These are phyloP conservation scores for Wickerhamomyces silvicola DNA, from an alignment of 805 yeast species.

Conservation along the genomic window DNA sequence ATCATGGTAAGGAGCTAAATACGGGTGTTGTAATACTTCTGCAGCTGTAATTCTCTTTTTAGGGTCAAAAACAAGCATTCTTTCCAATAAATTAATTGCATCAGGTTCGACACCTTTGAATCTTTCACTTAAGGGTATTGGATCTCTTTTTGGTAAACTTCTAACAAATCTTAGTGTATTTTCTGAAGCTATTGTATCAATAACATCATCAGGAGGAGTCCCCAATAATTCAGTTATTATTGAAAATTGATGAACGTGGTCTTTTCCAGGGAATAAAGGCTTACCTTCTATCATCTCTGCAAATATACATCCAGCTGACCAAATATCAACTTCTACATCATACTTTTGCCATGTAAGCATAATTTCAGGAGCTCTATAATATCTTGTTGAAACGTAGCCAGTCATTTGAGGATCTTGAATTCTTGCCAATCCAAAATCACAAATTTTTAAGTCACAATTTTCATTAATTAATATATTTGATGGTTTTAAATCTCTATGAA, in stretches of 20 bases:
- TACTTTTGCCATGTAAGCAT: slow-evolving; percentile 99
- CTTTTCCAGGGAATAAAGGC: slow-evolving; percentile 96
- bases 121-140: slow-evolving; percentile 79
- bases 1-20: slow-evolving; percentile 92
- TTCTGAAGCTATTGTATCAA: slow-evolving; percentile 92
- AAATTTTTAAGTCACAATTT: slow-evolving; percentile 84
- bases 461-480: slow-evolving; percentile 79
- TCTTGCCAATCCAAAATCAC: slow-evolving; percentile 93
- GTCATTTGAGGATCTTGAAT: slow-evolving; percentile 99
- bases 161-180: slow-evolving; percentile 92
- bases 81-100: slow-evolving; percentile 81
- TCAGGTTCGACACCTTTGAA: slow-evolving; percentile 76
- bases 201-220: slow-evolving; percentile 93
- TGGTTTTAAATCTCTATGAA: slow-evolving; percentile 86
- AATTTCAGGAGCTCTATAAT: slow-evolving; percentile 96
- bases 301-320: slow-evolving; percentile 97
- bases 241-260: slow-evolving; percentile 96
- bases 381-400: slow-evolving; percentile 92
- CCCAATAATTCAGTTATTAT: slow-evolving; percentile 95
- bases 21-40: slow-evolving; percentile 83
- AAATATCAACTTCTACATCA: slow-evolving; percentile 92
- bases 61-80: slow-evolving; percentile 94
- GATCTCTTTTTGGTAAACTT: slow-evolving; percentile 87
- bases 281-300: slow-evolving; percentile 98
- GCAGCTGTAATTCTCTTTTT: slow-evolving; percentile 90